These are phyloP conservation scores for Eimeria sp. DNA, from an alignment of 169 alveolate genomes.

Conservation along the genomic window DNA sequence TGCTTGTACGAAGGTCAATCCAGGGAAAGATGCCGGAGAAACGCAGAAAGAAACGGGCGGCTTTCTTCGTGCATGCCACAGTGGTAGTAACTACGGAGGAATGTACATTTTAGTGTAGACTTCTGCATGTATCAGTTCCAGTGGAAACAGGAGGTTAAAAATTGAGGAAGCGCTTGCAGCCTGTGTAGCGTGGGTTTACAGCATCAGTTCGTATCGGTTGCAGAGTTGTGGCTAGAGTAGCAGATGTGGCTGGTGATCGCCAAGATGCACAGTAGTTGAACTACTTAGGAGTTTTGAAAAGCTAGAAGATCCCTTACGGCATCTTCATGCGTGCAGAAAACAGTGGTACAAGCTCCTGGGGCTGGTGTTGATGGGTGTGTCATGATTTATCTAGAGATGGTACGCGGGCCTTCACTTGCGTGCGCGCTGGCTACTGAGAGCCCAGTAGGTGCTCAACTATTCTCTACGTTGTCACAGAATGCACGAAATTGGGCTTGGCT, in stretches of 20 bases:
- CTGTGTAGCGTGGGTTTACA: not conserved
- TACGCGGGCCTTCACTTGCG: too few species aligned
- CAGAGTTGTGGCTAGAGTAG: not conserved
- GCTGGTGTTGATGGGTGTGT: too few species aligned
- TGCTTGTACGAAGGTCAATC: not conserved
- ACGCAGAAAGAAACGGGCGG: not conserved
- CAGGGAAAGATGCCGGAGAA: not conserved
- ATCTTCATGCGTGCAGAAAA: too few species aligned
- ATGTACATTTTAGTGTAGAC: not conserved
- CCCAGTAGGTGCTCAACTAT: not conserved
- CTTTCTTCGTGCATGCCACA: not conserved
- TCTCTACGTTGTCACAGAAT: too few species aligned
- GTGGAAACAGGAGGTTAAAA: not conserved
- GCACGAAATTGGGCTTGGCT: not conserved
- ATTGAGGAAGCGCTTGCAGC: not conserved
- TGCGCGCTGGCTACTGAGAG: too few species aligned
- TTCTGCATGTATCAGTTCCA: not conserved
- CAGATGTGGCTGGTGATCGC: not conserved
- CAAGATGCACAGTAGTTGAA: too few species aligned
- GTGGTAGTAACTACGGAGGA: not conserved
- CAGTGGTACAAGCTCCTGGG: too few species aligned
- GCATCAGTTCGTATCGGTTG: not conserved
- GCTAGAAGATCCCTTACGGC: too few species aligned
- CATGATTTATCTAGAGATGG: too few species aligned
- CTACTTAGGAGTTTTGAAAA: too few species aligned